Percentiles rank a stretch among this genome's conserved stretches.
phyloP scores from a whole-genome alignment of 192 early-diverging fungal species.

The Rhizophagus sp. region DNA sequence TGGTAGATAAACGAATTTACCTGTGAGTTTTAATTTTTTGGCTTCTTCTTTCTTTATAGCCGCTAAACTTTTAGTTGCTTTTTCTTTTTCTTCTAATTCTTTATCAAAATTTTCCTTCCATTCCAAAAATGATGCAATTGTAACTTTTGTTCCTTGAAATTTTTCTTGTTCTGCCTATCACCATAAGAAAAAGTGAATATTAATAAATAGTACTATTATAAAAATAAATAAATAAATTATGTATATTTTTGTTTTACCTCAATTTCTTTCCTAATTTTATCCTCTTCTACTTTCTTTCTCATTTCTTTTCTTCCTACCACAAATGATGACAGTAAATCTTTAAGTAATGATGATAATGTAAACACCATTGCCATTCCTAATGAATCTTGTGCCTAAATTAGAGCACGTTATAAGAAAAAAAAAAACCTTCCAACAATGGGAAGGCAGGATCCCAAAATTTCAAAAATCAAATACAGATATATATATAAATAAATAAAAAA shows the following conservation, averaged over 20 bases:
- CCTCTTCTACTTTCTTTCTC: constrained; percentile 48
- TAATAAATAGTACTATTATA: not conserved
- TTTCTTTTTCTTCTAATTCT: constrained; percentile 63
- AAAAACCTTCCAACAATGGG: no score
- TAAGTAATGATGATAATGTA: constrained; percentile 71
- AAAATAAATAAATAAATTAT: not conserved
- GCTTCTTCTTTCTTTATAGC: constrained; percentile 43
- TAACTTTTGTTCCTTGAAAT: constrained; percentile 84
- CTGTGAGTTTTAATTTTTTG: constrained; percentile 50
- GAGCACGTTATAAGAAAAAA: no score
- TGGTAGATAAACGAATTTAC: constrained; percentile 14
- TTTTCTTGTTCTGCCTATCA: constrained; percentile 67
- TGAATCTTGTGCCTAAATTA: constrained; percentile 59
- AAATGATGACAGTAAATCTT: constrained; percentile 69
- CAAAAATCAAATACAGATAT: not conserved
- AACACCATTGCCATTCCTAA: constrained; percentile 95
- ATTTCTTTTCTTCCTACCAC: constrained; percentile 57
- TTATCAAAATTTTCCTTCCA: constrained; percentile 83
- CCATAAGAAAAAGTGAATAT: not conserved
- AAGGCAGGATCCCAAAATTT: not conserved
- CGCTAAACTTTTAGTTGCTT: constrained; percentile 36
- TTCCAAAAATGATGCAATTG: constrained; percentile 67
- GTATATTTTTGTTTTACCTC: constrained; percentile 41
- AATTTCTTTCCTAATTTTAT: constrained; percentile 60
- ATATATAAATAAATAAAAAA: not conserved